phyloP scores from a whole-genome alignment of 306 rosid species.

The Pachyrhizus erosus region DNA sequence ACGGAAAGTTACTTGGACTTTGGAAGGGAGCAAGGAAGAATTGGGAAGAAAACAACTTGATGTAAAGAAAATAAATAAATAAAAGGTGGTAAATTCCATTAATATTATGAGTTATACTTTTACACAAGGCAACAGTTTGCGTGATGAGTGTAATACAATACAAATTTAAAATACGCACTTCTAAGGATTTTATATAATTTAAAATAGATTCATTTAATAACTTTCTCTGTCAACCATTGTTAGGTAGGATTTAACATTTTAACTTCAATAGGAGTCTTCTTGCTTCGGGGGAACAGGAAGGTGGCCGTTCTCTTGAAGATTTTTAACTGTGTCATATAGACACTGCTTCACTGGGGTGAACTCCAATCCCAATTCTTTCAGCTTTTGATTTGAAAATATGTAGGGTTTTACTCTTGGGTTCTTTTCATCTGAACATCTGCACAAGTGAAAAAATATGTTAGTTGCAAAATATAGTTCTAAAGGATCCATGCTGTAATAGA shows the following conservation, averaged over 20 bases:
- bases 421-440: conserved; percentile 81
- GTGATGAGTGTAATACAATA: neutral
- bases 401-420: conserved; percentile 81
- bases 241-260: neutral
- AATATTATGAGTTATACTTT: conserved; percentile 10
- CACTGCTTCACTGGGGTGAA: conserved; percentile 77
- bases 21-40: neutral
- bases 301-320: conserved; percentile 86
- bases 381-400: conserved; percentile 72
- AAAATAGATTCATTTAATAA: neutral
- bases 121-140: neutral
- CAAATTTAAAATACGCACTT: neutral
- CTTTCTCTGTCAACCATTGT: neutral
- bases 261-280: conserved; percentile 47
- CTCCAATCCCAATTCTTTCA: conserved; percentile 76
- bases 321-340: conserved; percentile 84
- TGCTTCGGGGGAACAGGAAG: conserved; percentile 57
- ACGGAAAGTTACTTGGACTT: neutral
- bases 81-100: neutral
- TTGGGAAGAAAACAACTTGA: neutral
- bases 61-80: neutral
- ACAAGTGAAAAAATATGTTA: neutral
- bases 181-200: neutral
- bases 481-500: no score
- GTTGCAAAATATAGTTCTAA: neutral